Percentiles rank a stretch among this genome's conserved stretches.
These are phyloP conservation scores for Hymenoscyphus fraxineus DNA, from an alignment of 2,329 filamentous ascomycete species.

Conservation along the genomic window DNA sequence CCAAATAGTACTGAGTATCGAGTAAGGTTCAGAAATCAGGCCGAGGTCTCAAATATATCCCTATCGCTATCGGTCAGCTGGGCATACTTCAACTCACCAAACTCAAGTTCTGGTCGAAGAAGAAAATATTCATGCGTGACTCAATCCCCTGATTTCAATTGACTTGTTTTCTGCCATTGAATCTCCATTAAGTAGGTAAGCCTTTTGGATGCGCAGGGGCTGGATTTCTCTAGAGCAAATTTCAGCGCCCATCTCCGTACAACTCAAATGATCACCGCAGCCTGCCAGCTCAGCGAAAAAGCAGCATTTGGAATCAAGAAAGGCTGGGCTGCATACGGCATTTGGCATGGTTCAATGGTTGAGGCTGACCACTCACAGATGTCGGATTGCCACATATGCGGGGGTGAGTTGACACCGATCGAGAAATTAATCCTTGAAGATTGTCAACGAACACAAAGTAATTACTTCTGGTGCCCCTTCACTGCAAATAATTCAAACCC, in stretches of 20 bases:
- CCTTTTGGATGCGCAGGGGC: background rate
- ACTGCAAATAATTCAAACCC: too few species aligned
- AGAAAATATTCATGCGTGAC: background rate
- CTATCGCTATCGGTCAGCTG: background rate
- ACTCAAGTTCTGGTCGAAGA: background rate
- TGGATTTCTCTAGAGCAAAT: background rate
- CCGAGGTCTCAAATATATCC: constrained; percentile 3
- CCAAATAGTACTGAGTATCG: background rate
- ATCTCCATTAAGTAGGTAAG: background rate
- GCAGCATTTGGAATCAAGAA: too few species aligned
- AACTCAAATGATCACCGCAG: background rate
- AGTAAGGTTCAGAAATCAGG: background rate
- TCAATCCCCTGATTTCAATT: background rate
- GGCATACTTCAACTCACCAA: background rate
- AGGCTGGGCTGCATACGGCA: too few species aligned
- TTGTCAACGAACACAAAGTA: too few species aligned
- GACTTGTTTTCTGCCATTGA: background rate
- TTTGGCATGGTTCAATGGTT: too few species aligned
- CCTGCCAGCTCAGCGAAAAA: too few species aligned
- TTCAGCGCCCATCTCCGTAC: background rate
- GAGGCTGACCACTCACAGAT: too few species aligned
- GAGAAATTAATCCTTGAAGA: too few species aligned
- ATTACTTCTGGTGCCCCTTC: too few species aligned
- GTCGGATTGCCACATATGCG: too few species aligned
- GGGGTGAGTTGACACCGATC: too few species aligned